Evolutionary conservation across 257 asterid species (phyloP).

Genomic region (Haberlea rhodopensis): DNA sequence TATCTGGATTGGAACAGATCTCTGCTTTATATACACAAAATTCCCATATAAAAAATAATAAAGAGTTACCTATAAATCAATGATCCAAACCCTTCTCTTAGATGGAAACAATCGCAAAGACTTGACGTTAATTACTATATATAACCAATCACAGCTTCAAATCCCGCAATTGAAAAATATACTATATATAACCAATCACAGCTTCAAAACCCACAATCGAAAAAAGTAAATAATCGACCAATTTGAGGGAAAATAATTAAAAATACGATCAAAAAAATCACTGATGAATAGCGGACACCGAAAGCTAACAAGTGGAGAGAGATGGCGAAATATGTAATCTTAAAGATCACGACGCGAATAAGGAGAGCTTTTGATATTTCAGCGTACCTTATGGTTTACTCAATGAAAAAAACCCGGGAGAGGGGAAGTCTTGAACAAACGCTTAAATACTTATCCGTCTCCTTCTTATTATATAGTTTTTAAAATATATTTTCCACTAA

Average conservation of each 20-base stretch:
- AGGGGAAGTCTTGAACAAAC: conserved; percentile 29
- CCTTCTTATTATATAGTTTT: too few species aligned
- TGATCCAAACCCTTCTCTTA: conserved; percentile 25
- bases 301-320: conserved; percentile 49
- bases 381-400: conserved; percentile 44
- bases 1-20: background rate
- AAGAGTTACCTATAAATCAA: too few species aligned
- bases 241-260: conserved; percentile 9
- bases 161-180: too few species aligned
- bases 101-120: conserved; percentile 22
- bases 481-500: too few species aligned
- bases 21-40: conserved; percentile 2
- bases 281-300: conserved; percentile 35
- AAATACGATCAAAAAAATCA: conserved; percentile 23
- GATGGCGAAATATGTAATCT: conserved; percentile 27
- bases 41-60: background rate
- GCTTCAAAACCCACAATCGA: conserved; percentile 23
- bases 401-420: conserved; percentile 27
- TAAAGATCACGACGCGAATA: conserved; percentile 44
- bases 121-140: conserved; percentile 37
- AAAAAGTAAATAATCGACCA: conserved; percentile 14
- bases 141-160: conserved; percentile 14
- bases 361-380: conserved; percentile 8
- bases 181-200: too few species aligned
- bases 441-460: background rate